Percentiles rank a stretch among this genome's conserved stretches.
These are phyloP conservation scores for Xerocomellus chrysenteron DNA, from an alignment of 768 basidiomycete species.

Conservation along the genomic window DNA sequence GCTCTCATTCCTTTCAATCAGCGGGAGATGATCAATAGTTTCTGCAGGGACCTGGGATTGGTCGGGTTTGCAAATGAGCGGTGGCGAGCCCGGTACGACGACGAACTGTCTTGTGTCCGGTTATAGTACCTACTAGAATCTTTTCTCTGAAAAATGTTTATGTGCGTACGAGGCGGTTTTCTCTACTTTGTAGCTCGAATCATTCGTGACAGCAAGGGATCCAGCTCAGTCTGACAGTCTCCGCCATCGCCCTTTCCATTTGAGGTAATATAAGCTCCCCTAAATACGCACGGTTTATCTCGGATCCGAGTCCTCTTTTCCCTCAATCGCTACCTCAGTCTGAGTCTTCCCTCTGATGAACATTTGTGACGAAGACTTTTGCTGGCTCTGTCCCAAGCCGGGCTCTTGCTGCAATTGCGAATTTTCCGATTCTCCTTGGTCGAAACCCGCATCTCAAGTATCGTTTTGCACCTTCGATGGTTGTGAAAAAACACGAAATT, in stretches of 20 bases:
- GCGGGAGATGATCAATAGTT: background rate
- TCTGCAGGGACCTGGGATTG: constrained; percentile 50
- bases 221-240: background rate
- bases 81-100: constrained; percentile 41
- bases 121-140: constrained; percentile 15
- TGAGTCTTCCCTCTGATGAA: constrained; percentile 4
- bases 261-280: background rate
- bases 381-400: constrained; percentile 4
- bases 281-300: background rate
- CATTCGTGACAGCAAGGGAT: too few relatives aligned
- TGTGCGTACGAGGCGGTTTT: background rate
- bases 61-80: constrained; percentile 43
- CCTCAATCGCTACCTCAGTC: background rate
- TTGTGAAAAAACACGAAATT: background rate
- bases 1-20: constrained; percentile 1
- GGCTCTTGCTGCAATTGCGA: constrained; percentile 6
- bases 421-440: constrained; percentile 6
- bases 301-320: background rate
- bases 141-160: background rate
- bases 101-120: constrained; percentile 35
- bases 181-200: background rate
- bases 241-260: constrained; percentile 4
- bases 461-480: background rate
- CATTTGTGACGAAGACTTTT: background rate
- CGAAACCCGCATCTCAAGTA: background rate